These are phyloP conservation scores for Stemphylium vesicarium DNA, from an alignment of 2,329 filamentous ascomycete species.

Conservation along the genomic window DNA sequence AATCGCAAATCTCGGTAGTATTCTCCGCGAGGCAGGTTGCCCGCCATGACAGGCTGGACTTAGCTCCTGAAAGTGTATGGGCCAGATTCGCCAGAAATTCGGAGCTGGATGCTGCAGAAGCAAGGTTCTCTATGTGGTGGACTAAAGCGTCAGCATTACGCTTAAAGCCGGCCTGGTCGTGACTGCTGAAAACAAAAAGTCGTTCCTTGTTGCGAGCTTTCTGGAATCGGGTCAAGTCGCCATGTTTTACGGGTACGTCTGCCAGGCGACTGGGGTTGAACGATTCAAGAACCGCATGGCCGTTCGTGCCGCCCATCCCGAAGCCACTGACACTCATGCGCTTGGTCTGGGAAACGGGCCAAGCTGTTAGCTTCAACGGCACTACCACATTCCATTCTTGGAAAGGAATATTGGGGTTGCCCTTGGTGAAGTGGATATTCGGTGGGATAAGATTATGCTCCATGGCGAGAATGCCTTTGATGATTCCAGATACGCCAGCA, in stretches of 20 bases:
- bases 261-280: too few species aligned
- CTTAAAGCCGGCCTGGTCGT: too few species aligned
- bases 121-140: too few species aligned
- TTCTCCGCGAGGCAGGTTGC: neutral
- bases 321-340: neutral
- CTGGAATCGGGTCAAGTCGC: too few species aligned
- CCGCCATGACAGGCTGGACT: neutral
- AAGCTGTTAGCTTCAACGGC: constrained; percentile 1
- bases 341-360: neutral
- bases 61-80: neutral
- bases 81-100: constrained; percentile 15
- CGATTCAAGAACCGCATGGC: neutral
- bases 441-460: constrained; percentile 27
- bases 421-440: constrained; percentile 22
- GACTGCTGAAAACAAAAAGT: neutral
- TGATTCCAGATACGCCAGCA: neutral
- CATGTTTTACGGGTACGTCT: too few species aligned
- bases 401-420: constrained; percentile 15
- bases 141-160: too few species aligned
- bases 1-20: neutral
- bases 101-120: too few species aligned
- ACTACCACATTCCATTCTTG: constrained; percentile 10
- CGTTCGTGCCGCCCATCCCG: neutral
- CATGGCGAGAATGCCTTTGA: neutral
- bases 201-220: too few species aligned